These are phyloP conservation scores for Flaveria linearis DNA, from an alignment of 129 eudicot genomes.

Conservation along the genomic window DNA sequence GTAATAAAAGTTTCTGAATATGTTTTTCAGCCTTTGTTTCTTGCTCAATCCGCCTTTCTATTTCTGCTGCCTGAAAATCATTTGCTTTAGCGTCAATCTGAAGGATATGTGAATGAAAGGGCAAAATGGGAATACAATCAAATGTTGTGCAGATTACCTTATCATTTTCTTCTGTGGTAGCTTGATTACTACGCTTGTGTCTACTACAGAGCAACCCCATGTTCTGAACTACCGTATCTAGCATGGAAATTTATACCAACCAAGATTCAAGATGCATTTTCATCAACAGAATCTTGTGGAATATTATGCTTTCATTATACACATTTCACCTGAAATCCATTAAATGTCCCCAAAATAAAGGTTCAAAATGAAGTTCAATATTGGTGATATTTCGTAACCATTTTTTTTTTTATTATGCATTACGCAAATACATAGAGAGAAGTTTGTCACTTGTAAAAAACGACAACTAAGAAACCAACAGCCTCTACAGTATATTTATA, in stretches of 20 bases:
- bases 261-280: conserved; percentile 47
- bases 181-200: conserved; percentile 54
- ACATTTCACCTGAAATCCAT: conserved; percentile 33
- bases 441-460: conserved; percentile 12
- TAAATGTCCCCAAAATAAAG: conserved; percentile 7
- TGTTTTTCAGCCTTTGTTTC: conserved; percentile 96
- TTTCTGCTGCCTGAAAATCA: conserved; percentile 70
- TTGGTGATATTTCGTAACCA: background rate
- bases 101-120: conserved; percentile 7
- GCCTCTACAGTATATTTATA: background rate
- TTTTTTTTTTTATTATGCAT: background rate
- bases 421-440: background rate
- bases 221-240: conserved; percentile 34
- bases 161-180: conserved; percentile 72
- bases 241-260: conserved; percentile 46
- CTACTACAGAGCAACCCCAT: conserved; percentile 91
- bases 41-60: conserved; percentile 93
- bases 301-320: conserved; percentile 9
- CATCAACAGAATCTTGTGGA: conserved; percentile 27
- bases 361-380: conserved; percentile 12
- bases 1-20: conserved; percentile 85
- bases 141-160: conserved; percentile 48
- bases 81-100: background rate
- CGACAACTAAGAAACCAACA: conserved; percentile 2
- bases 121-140: conserved; percentile 16